Evolutionary conservation across 1,284 basidiomycete species (phyloP), one percentile per base, ranked within the genome.

Genomic region (Melampsora abietis-canadensis): DNA sequence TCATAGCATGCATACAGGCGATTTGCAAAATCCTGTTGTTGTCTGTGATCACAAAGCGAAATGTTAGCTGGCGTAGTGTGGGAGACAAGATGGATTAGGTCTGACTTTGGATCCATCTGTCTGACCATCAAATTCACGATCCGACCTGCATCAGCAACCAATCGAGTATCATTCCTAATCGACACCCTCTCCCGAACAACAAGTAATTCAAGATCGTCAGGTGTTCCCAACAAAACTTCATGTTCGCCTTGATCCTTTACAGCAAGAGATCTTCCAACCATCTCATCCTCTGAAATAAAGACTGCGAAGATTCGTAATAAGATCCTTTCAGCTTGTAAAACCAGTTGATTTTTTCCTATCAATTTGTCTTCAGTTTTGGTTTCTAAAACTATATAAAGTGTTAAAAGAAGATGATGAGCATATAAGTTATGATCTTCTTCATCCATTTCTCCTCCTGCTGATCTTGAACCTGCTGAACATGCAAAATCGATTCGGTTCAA

Each of bases 401-500:
- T 59, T 19, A 66, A 21, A n/a, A 74, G 34, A n/a, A 74, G 40
- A 61, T 74, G 54, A 46, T 62, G 72, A 31, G 47, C 27, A 48
- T 73, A 73, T 31, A 61, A 27, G 40, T 37, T 59, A 47, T 70
- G 31, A 70, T 70, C 31, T 37, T 34, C 14, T 10, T 40, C 17
- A 21, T 34, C 37, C 62, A 8, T 75, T 48, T 24, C 68, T 76
- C 17, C 65, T 60, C 44, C 79, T 65, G 69, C 66, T 0, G 80
- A 76, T 10, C 84, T 82, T 12, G 44, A 34, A 48, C 40, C n/a
- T 87, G 76, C 15, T 82, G 81, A 77, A 87, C 89, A 48, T 91
- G 81, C 0, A 90, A 80, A 77, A 31, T 93, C 90, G 31, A 98
- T 84, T 81, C 92, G 92, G 1, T 90, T 88, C 0, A 86, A 87